Evolutionary conservation across 2,329 filamentous ascomycete genomes (phyloP).

Genomic region (Fusarium multiceps): DNA sequence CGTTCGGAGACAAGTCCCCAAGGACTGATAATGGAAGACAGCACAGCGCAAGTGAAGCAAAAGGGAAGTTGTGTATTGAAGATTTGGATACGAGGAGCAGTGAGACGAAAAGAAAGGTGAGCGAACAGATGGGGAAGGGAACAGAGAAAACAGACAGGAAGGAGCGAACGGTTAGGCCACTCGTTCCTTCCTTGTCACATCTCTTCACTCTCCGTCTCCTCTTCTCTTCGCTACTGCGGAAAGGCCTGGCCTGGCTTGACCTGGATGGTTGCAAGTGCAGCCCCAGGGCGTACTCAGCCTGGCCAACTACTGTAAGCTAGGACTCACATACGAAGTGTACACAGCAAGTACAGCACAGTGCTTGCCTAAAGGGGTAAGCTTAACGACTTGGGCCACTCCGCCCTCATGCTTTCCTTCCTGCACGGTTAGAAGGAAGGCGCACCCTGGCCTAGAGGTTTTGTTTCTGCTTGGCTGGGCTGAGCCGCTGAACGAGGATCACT

Average conservation of each 20-base stretch:
- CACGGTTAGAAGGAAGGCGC: not conserved
- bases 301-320: conserved; percentile 14
- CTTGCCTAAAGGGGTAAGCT: conserved; percentile 12
- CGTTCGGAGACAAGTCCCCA: conserved; percentile 24
- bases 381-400: conserved; percentile 3
- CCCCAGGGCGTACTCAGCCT: conserved; percentile 30
- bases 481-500: conserved; percentile 1
- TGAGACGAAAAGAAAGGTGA: conserved; percentile 11
- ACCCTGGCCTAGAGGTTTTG: conserved; percentile 10
- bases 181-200: conserved; percentile 25
- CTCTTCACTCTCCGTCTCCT: conserved; percentile 11
- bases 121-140: conserved; percentile 17
- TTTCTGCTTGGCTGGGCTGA: conserved; percentile 23
- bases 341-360: conserved; percentile 20
- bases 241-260: conserved; percentile 32
- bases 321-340: conserved; percentile 28
- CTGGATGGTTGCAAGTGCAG: conserved; percentile 34
- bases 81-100: not conserved
- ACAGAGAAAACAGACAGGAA: conserved; percentile 30
- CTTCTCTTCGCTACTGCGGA: conserved; percentile 23
- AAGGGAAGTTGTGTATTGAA: conserved; percentile 4
- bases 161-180: not conserved
- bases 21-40: conserved; percentile 11
- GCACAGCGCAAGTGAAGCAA: conserved; percentile 3
- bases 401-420: conserved; percentile 2